Conservation (phyloP, 768 basidiomycete genomes). For the Antrodiella citrinella region DNA sequence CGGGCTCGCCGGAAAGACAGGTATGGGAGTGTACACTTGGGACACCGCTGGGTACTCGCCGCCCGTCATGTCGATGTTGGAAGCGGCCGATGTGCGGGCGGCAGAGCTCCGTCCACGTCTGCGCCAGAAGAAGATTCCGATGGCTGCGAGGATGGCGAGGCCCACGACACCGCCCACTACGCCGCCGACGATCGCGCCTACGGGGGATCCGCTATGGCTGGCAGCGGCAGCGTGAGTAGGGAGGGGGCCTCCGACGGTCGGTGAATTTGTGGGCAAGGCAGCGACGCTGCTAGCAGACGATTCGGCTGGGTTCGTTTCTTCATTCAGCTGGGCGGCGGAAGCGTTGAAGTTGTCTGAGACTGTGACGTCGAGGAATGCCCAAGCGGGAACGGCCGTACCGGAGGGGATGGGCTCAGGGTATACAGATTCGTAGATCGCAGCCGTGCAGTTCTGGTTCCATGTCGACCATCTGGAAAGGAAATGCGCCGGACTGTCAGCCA, state of each 20-base stretch:
- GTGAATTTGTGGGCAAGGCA: background rate
- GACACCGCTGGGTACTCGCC: background rate
- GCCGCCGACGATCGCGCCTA: constrained; percentile 10
- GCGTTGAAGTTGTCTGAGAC: constrained; percentile 19
- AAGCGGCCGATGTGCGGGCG: background rate
- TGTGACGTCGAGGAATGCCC: constrained; percentile 53
- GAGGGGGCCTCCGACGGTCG: background rate
- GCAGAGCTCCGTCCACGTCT: background rate
- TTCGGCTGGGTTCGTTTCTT: constrained; percentile 1
- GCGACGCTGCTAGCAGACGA: constrained; percentile 1
- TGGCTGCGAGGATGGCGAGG: constrained; percentile 2
- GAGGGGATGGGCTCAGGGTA: constrained; percentile 41
- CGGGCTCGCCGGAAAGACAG: background rate
- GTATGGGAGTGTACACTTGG: background rate
- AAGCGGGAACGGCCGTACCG: constrained; percentile 45
- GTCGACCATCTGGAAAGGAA: constrained; percentile 35
- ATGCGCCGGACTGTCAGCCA: background rate
- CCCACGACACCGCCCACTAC: constrained; percentile 9
- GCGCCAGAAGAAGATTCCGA: constrained; percentile 3
- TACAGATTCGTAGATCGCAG: constrained; percentile 27
- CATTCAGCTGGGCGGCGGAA: constrained; percentile 5
- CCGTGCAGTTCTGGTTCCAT: constrained; percentile 43
- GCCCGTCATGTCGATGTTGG: background rate
- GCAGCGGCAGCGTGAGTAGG: background rate
- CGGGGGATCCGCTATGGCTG: background rate